These are phyloP conservation scores for Rosa hybrid DNA, from an alignment of 331 rosid genomes.

Conservation along the genomic window DNA sequence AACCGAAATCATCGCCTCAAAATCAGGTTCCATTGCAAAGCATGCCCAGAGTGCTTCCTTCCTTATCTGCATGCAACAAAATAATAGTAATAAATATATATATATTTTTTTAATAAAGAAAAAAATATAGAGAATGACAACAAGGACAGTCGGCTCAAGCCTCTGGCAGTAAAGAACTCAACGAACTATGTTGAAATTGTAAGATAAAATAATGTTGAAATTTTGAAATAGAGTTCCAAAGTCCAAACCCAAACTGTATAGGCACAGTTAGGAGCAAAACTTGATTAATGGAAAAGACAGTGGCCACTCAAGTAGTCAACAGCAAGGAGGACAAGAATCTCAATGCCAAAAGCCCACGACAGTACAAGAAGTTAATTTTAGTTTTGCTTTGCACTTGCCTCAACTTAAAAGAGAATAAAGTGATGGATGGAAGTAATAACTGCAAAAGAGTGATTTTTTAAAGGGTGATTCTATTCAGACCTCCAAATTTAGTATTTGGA, in stretches of 20 bases:
- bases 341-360: background rate
- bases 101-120: background rate
- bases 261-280: background rate
- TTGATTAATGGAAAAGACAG: background rate
- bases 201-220: background rate
- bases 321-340: background rate
- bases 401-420: background rate
- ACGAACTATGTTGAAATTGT: background rate
- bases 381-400: slow-evolving; percentile 2
- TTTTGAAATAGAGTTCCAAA: background rate
- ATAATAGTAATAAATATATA: background rate
- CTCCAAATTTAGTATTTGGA: too few species aligned
- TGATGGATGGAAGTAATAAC: background rate
- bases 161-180: background rate
- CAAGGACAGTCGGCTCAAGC: slow-evolving; percentile 13
- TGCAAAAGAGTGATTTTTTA: too few species aligned
- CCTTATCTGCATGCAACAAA: slow-evolving; percentile 58
- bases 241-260: too few species aligned
- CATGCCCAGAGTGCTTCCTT: slow-evolving; percentile 98
- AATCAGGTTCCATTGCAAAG: slow-evolving; percentile 78
- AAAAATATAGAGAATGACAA: slow-evolving; percentile 18
- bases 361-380: background rate
- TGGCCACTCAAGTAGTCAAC: background rate
- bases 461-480: too few species aligned
- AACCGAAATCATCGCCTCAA: slow-evolving; percentile 83